A percentile compares a stretch with the other conserved stretches of the same genome.
Conservation (phyloP, 1,284 basidiomycete species). For the Malassezia nana region DNA sequence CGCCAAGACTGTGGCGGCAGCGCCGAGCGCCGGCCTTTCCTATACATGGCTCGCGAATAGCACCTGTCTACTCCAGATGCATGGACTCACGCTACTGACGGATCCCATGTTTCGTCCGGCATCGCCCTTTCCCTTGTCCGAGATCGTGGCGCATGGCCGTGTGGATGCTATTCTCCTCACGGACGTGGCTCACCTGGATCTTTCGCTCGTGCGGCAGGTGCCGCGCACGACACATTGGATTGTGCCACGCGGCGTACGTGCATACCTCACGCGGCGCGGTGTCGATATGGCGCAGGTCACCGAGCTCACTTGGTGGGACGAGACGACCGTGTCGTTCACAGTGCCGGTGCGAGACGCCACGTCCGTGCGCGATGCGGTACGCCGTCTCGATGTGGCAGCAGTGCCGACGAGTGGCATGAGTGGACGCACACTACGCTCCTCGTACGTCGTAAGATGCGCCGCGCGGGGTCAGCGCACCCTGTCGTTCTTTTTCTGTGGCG, state of each 20-base stretch:
- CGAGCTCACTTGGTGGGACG: conserved; percentile 48
- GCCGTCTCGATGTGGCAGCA: conserved; percentile 23
- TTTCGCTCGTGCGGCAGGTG: conserved; percentile 28
- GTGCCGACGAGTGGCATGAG: conserved; percentile 51
- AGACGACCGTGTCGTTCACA: conserved; percentile 6
- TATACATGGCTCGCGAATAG: conserved; percentile 39
- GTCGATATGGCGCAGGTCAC: conserved; percentile 22
- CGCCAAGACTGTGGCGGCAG: neutral
- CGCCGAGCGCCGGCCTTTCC: conserved; percentile 8
- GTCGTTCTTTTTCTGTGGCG: conserved; percentile 49
- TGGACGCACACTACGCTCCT: conserved; percentile 50
- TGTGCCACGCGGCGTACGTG: conserved; percentile 36
- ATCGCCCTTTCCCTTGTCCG: conserved; percentile 47
- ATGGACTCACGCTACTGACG: conserved; percentile 52
- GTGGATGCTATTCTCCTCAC: conserved; percentile 52
- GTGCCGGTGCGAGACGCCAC: conserved; percentile 14
- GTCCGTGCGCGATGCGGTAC: neutral
- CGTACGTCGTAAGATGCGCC: conserved; percentile 23
- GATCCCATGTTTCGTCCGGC: conserved; percentile 51
- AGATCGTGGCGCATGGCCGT: conserved; percentile 40
- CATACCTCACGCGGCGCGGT: conserved; percentile 29
- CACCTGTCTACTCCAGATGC: conserved; percentile 50
- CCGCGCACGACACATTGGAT: conserved; percentile 31
- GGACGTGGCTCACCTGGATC: conserved; percentile 40
- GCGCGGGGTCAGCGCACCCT: neutral